A percentile compares a stretch with the other conserved stretches of the same genome.
Evolutionary conservation across 495 filamentous ascomycete genomes (phyloP).

Genomic region (Neurospora terricola): DNA sequence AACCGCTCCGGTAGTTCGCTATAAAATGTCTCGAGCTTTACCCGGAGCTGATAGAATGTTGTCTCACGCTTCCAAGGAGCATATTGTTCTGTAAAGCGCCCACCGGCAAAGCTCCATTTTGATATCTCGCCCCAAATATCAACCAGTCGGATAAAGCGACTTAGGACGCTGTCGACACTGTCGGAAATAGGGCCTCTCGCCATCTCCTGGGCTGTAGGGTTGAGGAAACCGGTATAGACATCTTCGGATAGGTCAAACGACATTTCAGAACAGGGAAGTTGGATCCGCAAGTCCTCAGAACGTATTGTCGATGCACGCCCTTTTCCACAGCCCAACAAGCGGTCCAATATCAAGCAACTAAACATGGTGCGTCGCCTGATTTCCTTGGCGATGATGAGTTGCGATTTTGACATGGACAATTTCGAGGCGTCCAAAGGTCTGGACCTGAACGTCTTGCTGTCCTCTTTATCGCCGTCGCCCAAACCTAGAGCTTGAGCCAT

Average conservation of each 20-base stretch:
- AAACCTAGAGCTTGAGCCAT: slow-evolving; percentile 62
- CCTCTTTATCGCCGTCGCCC: slow-evolving; percentile 48
- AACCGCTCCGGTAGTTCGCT: slow-evolving; percentile 58
- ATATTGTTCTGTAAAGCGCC: slow-evolving; percentile 48
- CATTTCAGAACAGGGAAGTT: slow-evolving; percentile 56
- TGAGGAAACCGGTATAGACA: slow-evolving; percentile 46
- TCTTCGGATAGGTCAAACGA: slow-evolving; percentile 60
- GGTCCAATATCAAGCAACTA: slow-evolving; percentile 76
- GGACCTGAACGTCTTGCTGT: slow-evolving; percentile 15
- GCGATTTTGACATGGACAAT: slow-evolving; percentile 17
- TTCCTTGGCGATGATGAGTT: slow-evolving; percentile 61
- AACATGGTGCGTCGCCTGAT: slow-evolving; percentile 75
- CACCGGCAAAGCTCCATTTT: slow-evolving; percentile 65
- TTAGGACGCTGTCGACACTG: slow-evolving; percentile 61
- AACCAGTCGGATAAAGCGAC: slow-evolving; percentile 65
- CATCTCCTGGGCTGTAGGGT: slow-evolving; percentile 15
- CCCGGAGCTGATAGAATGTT: slow-evolving; percentile 50
- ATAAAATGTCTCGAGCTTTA: slow-evolving; percentile 55
- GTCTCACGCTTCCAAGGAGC: slow-evolving; percentile 56
- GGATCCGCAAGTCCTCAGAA: slow-evolving; percentile 56
- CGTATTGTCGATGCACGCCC: slow-evolving; percentile 61
- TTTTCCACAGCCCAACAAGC: slow-evolving; percentile 67
- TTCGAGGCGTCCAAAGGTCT: slow-evolving; percentile 10
- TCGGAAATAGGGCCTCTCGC: slow-evolving; percentile 37
- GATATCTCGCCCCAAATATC: slow-evolving; percentile 72